Evolutionary conservation across 306 rosid species (phyloP), one percentile per base, ranked within the genome.

Genomic region (Canavalia gladiata): DNA sequence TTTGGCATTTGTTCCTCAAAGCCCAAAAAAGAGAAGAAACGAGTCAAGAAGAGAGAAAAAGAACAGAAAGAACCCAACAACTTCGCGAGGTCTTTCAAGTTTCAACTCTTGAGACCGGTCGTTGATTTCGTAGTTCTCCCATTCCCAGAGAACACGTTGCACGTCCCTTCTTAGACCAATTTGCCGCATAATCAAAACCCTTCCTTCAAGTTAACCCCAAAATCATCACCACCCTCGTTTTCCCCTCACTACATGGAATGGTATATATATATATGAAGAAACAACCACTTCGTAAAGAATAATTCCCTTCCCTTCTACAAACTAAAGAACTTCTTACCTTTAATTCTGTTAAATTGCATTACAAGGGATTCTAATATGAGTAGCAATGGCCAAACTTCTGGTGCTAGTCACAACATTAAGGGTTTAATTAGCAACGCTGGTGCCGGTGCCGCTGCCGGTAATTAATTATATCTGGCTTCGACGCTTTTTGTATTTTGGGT

Each of bases 401-500:
- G 78, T 47, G 28, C 81, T 42, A 60, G 79, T 74, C 92, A 47
- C 58, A 80, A 74, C 64, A 33, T 70, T 67, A 72, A 86, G 78
- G 90, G 80, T 81, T 28, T 84, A 57, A 43, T 90, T 85, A 85
- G 86, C 84, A 78, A 89, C 86, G 99, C 96, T 60, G 90, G 90
- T 72, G 85, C 99, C 9, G 99, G 99, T 73, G 99, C 92, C 31
- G 70, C 99, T 28, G 97, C 99, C 39, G 99, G 99, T 95, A 71
- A 78, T 85, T 43, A 43, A 18, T 25, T 11, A 8, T 54, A 29
- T 85, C 7, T 51, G 47, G 51, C 11, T 72, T 34, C 69, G 29
- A 29, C 39, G 74, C 74, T 72, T 47, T 35, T 62, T 35, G 3
- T 42, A 28, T 68, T 76, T 43, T 57, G 47, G 29, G 42, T 52